phyloP scores from a whole-genome alignment of 1,284 basidiomycete species.

The Earliella scabrosa region DNA sequence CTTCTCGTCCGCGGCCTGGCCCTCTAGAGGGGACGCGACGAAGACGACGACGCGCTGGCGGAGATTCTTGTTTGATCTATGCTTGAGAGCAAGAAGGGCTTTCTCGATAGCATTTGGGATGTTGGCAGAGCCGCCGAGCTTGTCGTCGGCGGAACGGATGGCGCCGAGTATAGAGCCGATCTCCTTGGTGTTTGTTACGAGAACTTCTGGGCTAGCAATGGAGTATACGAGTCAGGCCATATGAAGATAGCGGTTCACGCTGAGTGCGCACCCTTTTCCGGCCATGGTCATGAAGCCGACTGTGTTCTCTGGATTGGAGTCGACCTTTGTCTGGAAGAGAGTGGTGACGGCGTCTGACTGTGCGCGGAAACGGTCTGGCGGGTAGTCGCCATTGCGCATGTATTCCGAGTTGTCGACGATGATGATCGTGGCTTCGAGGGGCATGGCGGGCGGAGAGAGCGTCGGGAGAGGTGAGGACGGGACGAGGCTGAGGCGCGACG shows the following conservation, averaged over 20 bases:
- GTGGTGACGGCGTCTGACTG: conserved; percentile 92
- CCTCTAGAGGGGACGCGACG: conserved; percentile 84
- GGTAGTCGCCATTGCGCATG: conserved; percentile 96
- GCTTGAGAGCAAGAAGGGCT: conserved; percentile 96
- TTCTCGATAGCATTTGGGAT: conserved; percentile 91
- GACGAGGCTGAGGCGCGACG: conserved; percentile 8
- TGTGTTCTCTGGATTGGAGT: conserved; percentile 96
- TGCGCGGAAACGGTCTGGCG: conserved; percentile 86
- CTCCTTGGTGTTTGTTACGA: conserved; percentile 95
- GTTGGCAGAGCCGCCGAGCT: conserved; percentile 82
- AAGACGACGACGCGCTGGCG: conserved; percentile 95
- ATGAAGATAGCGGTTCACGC: no score
- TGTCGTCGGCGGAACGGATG: conserved; percentile 69
- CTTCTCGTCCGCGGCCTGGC: conserved; percentile 71
- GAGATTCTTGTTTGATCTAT: conserved; percentile 98
- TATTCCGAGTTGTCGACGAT: conserved; percentile 94
- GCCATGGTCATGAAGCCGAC: conserved; percentile 99
- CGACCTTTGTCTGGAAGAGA: conserved; percentile 92
- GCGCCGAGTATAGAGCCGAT: conserved; percentile 90
- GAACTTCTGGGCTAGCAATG: conserved; percentile 91
- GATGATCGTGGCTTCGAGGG: conserved; percentile 93
- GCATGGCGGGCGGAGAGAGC: conserved; percentile 62
- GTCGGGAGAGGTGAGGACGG: neutral
- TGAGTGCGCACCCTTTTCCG: conserved; percentile 85
- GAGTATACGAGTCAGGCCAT: no score